Conservation (phyloP, 1,284 basidiomycete species). For the Hypsizygus ulmarius region DNA sequence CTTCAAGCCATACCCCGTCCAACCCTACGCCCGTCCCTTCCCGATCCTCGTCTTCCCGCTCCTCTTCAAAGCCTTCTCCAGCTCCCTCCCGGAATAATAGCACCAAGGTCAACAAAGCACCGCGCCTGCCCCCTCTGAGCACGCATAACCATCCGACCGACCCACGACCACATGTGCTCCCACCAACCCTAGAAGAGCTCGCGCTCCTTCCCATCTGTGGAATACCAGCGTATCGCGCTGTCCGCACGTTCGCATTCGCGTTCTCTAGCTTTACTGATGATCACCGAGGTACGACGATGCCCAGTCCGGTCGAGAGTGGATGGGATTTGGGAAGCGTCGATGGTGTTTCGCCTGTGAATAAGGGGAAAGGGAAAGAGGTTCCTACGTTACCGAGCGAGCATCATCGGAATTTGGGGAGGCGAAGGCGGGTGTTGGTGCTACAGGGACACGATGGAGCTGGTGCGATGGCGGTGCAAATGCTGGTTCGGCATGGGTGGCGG, state of each 20-base stretch:
- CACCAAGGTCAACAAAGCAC: neutral
- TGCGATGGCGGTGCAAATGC: slow-evolving; percentile 73
- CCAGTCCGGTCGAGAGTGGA: neutral
- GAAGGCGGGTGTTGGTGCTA: slow-evolving; percentile 60
- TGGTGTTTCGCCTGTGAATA: neutral
- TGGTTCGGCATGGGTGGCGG: slow-evolving; percentile 60
- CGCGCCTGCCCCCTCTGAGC: slow-evolving; percentile 1
- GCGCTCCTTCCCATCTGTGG: slow-evolving; percentile 76
- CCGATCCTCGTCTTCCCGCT: slow-evolving; percentile 3
- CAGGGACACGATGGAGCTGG: slow-evolving; percentile 76
- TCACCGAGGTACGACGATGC: slow-evolving; percentile 1
- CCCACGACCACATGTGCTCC: slow-evolving; percentile 6
- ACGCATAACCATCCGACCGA: slow-evolving; percentile 2
- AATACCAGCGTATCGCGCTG: slow-evolving; percentile 73
- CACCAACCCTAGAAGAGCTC: slow-evolving; percentile 70
- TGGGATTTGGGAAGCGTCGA: slow-evolving; percentile 7
- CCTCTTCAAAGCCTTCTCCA: slow-evolving; percentile 5
- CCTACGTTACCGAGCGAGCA: neutral
- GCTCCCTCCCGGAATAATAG: slow-evolving; percentile 9
- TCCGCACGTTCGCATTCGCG: slow-evolving; percentile 54
- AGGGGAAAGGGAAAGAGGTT: slow-evolving; percentile 2
- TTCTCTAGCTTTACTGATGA: slow-evolving; percentile 29
- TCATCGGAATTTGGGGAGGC: slow-evolving; percentile 15
- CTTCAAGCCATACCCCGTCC: neutral
- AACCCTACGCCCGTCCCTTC: neutral